Evolutionary conservation across 257 asterid genomes (phyloP).

Genomic region (Nicotiana obtusifolia): DNA sequence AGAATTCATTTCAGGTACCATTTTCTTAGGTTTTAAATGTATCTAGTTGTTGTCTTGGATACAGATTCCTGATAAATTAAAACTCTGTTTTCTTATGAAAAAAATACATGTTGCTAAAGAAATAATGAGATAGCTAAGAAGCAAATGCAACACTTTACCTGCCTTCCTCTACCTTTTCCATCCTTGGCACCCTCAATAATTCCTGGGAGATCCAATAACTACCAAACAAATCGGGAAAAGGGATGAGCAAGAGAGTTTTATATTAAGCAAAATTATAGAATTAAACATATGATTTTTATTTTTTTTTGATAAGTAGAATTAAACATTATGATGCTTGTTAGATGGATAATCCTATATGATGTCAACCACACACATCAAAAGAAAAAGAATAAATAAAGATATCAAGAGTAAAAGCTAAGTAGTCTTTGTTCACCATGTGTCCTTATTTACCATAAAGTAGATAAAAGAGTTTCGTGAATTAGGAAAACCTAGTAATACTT

Average conservation of each 20-base stretch:
- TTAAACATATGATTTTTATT: neutral
- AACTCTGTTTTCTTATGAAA: neutral
- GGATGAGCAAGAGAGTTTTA: neutral
- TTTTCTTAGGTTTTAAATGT: neutral
- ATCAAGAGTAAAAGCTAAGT: neutral
- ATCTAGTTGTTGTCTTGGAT: neutral
- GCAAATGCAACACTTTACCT: constrained; percentile 42
- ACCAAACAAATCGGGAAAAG: constrained; percentile 21
- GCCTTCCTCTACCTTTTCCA: constrained; percentile 99
- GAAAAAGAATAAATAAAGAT: neutral
- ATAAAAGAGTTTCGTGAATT: neutral
- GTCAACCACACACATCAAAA: neutral
- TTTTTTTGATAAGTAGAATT: neutral
- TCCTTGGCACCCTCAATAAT: constrained; percentile 99
- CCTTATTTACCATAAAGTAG: neutral
- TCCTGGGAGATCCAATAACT: constrained; percentile 97
- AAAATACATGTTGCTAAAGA: neutral
- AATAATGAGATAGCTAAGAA: neutral
- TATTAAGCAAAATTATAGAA: neutral
- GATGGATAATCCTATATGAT: neutral
- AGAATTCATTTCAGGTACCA: neutral
- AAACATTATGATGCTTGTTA: neutral
- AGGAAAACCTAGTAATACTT: neutral
- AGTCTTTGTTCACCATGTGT: neutral
- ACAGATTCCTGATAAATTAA: neutral